These are phyloP conservation scores for Yamadazyma atmosphaerica DNA, from an alignment of 1,139 yeast species.

Conservation along the genomic window DNA sequence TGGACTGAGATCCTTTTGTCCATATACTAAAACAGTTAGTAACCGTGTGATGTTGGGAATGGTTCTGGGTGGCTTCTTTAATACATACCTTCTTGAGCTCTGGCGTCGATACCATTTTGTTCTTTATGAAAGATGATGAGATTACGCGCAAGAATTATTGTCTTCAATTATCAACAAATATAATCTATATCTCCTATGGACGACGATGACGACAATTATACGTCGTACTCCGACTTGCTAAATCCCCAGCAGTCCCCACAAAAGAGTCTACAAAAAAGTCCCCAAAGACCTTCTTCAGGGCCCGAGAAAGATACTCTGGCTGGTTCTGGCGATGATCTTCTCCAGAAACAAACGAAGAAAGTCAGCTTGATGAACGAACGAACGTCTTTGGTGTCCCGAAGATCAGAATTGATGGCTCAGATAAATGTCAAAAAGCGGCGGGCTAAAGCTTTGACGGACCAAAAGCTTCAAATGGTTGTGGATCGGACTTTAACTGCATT, in stretches of 20 bases:
- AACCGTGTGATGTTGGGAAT: background rate
- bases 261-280: background rate
- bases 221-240: slow-evolving; percentile 27
- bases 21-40: slow-evolving; percentile 58
- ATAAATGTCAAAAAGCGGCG: slow-evolving; percentile 23
- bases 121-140: slow-evolving; percentile 7
- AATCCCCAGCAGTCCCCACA: slow-evolving; percentile 1
- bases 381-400: slow-evolving; percentile 21
- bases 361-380: slow-evolving; percentile 20
- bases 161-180: background rate
- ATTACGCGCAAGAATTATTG: background rate
- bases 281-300: background rate
- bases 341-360: slow-evolving; percentile 22
- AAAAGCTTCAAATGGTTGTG: slow-evolving; percentile 15
- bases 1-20: slow-evolving; percentile 71
- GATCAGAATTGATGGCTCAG: slow-evolving; percentile 19
- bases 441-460: slow-evolving; percentile 19
- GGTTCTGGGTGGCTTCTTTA: background rate
- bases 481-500: slow-evolving; percentile 21
- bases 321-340: slow-evolving; percentile 1
- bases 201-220: slow-evolving; percentile 27
- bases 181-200: slow-evolving; percentile 16
- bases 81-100: slow-evolving; percentile 50
- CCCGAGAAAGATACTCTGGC: background rate
- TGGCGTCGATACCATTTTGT: slow-evolving; percentile 61